Evolutionary conservation across 345 rosid species (phyloP), one percentile per base, ranked within the genome.

Genomic region (Syzygium grande): DNA sequence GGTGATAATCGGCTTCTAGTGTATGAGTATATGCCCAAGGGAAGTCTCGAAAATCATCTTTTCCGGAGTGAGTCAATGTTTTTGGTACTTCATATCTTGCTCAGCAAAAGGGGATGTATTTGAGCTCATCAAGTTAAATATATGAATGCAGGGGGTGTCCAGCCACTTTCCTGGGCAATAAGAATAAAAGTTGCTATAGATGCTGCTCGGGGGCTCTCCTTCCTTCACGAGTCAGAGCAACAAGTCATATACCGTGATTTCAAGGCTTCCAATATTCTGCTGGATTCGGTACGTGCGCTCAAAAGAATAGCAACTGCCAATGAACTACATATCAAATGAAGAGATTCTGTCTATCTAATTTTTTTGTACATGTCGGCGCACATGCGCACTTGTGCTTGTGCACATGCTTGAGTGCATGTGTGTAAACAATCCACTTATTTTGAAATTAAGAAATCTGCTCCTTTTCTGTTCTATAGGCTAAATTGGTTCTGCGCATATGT

Each of bases 171-270:
- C 58, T 97, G 99, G 98, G 89, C 90, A 25, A 51, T 87, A 84
- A 94, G 98, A 90, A 89, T 96, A 87, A 95, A 93, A 91, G 93
- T 97, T 38, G 96, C 95, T 10, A 92, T 86, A 58, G 97, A 91
- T 87, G 94, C 98, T 87, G 99, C 99, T 51, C 91, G 90, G 61
- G 98, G 97, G 46, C 95, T 97, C 30, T 90, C 95, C 77, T 97
- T 95, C 87, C 89, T 96, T 86, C 98, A 97, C 16, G 95, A 95
- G n/a, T 91, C 91, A 6, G 92, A 95, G 30, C 93, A 92, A 51
- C 94, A 91, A 90, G 92, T 97, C 91, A 95, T 97, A 61, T 96
- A 92, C 87, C 95, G 98, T 77, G 98, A 97, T 93, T 94, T 97
- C 58, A 96, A 97, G 93, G 89, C 98, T 86, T 91, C 97, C 51